Percentiles rank a stretch among this genome's conserved stretches.
These are phyloP conservation scores for Ophiostoma pallidulum DNA, from an alignment of 2,329 filamentous ascomycete genomes.

Conservation along the genomic window DNA sequence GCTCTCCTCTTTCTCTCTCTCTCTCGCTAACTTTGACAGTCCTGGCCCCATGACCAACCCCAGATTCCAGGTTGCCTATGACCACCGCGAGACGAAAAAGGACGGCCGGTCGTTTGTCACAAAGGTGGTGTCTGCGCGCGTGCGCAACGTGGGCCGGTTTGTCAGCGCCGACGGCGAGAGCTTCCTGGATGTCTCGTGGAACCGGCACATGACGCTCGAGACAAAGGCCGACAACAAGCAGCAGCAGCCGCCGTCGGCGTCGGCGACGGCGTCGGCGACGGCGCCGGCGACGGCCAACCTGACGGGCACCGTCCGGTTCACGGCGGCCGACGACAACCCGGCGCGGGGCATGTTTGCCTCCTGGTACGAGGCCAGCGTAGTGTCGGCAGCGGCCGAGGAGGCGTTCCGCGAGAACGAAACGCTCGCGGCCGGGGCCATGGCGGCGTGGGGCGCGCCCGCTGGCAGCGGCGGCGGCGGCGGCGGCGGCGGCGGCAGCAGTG, in stretches of 20 bases:
- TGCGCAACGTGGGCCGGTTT: conserved; percentile 15
- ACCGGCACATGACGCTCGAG: conserved; percentile 17
- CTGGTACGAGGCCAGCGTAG: conserved; percentile 25
- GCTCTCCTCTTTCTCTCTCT: background rate
- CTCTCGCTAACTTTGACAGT: background rate
- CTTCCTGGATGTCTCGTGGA: conserved; percentile 19
- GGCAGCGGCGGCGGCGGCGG: background rate
- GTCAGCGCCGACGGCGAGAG: conserved; percentile 13
- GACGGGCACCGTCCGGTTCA: conserved; percentile 5
- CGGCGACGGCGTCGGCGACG: too few relatives aligned
- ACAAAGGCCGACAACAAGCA: background rate
- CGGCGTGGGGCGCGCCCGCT: conserved; percentile 22
- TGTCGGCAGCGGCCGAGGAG: conserved; percentile 20
- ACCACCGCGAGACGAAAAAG: conserved; percentile 1
- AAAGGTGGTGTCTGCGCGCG: conserved; percentile 11
- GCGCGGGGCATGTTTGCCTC: conserved; percentile 16
- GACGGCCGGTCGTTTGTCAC: conserved; percentile 5
- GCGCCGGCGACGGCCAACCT: too few relatives aligned
- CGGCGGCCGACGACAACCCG: conserved; percentile 11
- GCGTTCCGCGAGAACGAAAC: conserved; percentile 20
- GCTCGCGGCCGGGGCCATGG: conserved; percentile 19
- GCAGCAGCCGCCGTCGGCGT: too few relatives aligned
- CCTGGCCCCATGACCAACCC: conserved; percentile 3
- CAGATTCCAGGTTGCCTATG: conserved; percentile 13
- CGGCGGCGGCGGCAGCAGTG: background rate